Base-by-base conservation (phyloP, 2,329 filamentous ascomycete species). In the Drechmeria coniospora region DNA sequence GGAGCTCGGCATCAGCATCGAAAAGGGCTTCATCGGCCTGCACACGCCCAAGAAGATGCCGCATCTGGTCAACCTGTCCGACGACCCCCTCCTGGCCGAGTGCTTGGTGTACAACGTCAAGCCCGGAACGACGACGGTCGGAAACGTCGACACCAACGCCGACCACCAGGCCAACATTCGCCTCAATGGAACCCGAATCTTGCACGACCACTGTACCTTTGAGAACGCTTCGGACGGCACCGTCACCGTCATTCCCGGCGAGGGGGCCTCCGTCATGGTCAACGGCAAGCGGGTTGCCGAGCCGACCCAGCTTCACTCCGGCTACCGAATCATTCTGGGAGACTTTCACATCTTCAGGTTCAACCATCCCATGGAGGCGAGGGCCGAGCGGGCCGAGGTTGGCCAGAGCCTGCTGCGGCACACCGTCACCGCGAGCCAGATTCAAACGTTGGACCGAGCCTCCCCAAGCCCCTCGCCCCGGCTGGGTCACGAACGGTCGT, bases 271-370 rank as follows among this genome's bases (percentile, higher is more conserved):
- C 8, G 82, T 98, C 32, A 98, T 98, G 90, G 83, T 98, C 28
- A 98, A 98, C 44, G 90, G 90, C 32, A 71, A 87, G 38, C 79
- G 86, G 12, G 80, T 95, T 29, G 74, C 84, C 29, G 84, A 86
- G 44, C 76, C 86, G 1, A 84, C 78, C 39, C 72, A 84, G 38
- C 63, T 98, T 23, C 78, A 86, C 46, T 94, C 86, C 43, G 90
- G 90, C 5, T 93, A 86, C 49, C 79, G 90, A 35, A 80, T 98
- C 29, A 98, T 98, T 36, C 63, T 98, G 8, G 90, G 90, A 22
- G 90, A 98, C 52, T 98, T 98, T 43, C 90, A 98, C 51, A 98
- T 98, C 35, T 95, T 98, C 57, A 69, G 90, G 31, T 98, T 98
- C 61, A 98, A 95, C 44, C 86, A 98, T 47, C 90, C 90, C 1